Percentiles rank a stretch among this genome's conserved stretches.
Conservation (phyloP, 2,329 filamentous ascomycete genomes). For the Colletotrichum destructivum region DNA sequence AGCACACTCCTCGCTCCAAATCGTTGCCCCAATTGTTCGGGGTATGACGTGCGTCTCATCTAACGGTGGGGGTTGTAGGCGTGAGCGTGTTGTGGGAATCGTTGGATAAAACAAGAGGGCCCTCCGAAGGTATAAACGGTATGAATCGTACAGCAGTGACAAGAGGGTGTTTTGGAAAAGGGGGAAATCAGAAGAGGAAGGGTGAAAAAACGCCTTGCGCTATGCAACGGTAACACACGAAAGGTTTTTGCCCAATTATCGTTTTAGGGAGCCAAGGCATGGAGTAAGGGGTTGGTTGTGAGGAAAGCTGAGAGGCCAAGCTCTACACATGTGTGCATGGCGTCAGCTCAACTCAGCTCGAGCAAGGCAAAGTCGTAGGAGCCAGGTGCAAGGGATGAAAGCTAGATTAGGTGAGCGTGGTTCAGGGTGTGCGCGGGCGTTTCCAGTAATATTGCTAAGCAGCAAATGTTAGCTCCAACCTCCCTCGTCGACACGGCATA, state of each 20-base stretch:
- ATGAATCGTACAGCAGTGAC: slow-evolving; percentile 32
- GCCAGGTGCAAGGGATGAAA: slow-evolving; percentile 18
- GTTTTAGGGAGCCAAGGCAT: slow-evolving; percentile 38
- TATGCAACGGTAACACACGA: slow-evolving; percentile 40
- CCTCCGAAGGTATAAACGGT: slow-evolving; percentile 38
- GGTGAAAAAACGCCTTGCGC: slow-evolving; percentile 41
- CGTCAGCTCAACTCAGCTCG: slow-evolving; percentile 24
- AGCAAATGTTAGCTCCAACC: slow-evolving; percentile 42
- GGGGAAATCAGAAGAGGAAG: slow-evolving; percentile 13
- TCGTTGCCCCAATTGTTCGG: slow-evolving; percentile 25
- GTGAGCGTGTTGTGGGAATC: slow-evolving; percentile 33
- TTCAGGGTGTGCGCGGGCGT: slow-evolving; percentile 71
- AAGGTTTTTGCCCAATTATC: slow-evolving; percentile 26
- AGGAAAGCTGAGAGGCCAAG: slow-evolving; percentile 15
- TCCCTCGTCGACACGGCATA: slow-evolving; percentile 1
- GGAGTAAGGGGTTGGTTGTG: slow-evolving; percentile 11
- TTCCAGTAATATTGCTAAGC: slow-evolving; percentile 80
- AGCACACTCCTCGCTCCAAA: slow-evolving; percentile 30
- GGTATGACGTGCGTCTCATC: slow-evolving; percentile 29
- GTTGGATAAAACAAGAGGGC: slow-evolving; percentile 33
- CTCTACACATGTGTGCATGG: not conserved
- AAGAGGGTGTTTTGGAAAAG: slow-evolving; percentile 7
- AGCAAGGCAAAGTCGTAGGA: slow-evolving; percentile 25
- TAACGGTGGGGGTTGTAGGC: slow-evolving; percentile 18
- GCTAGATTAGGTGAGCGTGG: not conserved